Evolutionary conservation across 2,329 filamentous ascomycete species (phyloP).

Genomic region (Arthrobotrys conoides): DNA sequence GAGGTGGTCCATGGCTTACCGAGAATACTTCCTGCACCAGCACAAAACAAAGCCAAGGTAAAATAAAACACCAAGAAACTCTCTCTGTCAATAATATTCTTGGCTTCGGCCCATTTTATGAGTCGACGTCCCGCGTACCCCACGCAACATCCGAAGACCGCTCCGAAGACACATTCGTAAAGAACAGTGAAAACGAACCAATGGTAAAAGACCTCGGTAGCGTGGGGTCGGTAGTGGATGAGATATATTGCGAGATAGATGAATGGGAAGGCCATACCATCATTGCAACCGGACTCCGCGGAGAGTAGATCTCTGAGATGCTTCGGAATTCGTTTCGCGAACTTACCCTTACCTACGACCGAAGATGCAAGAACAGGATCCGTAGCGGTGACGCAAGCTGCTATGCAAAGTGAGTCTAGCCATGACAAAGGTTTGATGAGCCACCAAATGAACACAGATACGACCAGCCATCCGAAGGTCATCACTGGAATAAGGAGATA

Average conservation of each 20-base stretch:
- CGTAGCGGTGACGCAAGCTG: slow-evolving; percentile 96
- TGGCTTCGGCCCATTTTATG: slow-evolving; percentile 88
- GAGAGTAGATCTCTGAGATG: slow-evolving; percentile 95
- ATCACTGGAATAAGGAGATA: slow-evolving; percentile 94
- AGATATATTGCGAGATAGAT: slow-evolving; percentile 93
- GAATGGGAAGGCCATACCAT: slow-evolving; percentile 99
- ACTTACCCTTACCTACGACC: slow-evolving; percentile 98
- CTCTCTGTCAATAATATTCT: slow-evolving; percentile 90
- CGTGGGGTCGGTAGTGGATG: slow-evolving; percentile 81
- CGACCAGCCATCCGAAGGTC: slow-evolving; percentile 95
- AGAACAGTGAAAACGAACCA: slow-evolving; percentile 92
- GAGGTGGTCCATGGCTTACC: slow-evolving; percentile 66
- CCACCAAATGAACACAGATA: slow-evolving; percentile 95
- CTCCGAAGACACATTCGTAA: slow-evolving; percentile 96
- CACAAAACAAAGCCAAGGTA: slow-evolving; percentile 93
- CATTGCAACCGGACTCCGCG: slow-evolving; percentile 97
- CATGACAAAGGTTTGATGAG: slow-evolving; percentile 83
- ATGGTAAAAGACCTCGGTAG: slow-evolving; percentile 80
- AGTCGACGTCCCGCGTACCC: slow-evolving; percentile 92
- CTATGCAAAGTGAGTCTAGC: slow-evolving; percentile 88
- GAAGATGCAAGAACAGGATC: slow-evolving; percentile 97
- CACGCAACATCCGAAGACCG: slow-evolving; percentile 86
- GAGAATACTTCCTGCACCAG: slow-evolving; percentile 89
- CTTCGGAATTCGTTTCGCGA: slow-evolving; percentile 96
- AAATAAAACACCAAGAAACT: slow-evolving; percentile 99